These are phyloP conservation scores for Cryptosporidium felis DNA, from an alignment of 169 alveolate genomes.

Conservation along the genomic window DNA sequence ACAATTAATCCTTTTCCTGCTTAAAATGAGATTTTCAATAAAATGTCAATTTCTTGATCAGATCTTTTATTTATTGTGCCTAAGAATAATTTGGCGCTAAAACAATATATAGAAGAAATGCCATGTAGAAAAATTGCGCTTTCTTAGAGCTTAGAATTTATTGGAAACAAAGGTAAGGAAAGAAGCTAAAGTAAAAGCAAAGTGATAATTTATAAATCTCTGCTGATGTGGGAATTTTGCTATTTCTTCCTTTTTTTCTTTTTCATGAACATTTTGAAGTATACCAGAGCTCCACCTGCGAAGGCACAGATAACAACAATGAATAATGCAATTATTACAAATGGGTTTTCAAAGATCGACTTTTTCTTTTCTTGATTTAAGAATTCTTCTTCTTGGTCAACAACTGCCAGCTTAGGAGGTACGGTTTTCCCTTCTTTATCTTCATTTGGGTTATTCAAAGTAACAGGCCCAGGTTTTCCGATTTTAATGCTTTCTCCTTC, in stretches of 20 bases:
- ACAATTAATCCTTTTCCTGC: background rate
- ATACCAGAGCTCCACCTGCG: slow-evolving; percentile 29
- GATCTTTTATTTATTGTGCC: slow-evolving; percentile 58
- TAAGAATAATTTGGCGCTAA: slow-evolving; percentile 11
- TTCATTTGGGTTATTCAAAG: slow-evolving; percentile 18
- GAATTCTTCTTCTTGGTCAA: slow-evolving; percentile 15
- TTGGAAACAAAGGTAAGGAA: background rate
- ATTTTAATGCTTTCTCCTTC: slow-evolving; percentile 15
- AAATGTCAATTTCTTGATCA: slow-evolving; percentile 12
- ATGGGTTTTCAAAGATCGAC: slow-evolving; percentile 26
- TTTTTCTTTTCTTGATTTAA: background rate
- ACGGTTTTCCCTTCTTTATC: slow-evolving; percentile 42
- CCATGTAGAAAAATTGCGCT: too few species aligned
- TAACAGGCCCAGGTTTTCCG: slow-evolving; percentile 52
- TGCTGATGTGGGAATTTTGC: too few species aligned
- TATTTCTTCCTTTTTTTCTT: background rate
- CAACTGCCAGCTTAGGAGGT: slow-evolving; percentile 36
- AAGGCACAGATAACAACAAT: background rate
- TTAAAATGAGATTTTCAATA: background rate
- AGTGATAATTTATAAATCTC: background rate
- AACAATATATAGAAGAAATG: too few species aligned
- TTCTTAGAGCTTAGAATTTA: background rate
- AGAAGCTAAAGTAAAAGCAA: background rate
- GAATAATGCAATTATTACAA: background rate
- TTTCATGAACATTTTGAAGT: slow-evolving; percentile 1